A percentile compares a stretch with the other conserved stretches of the same genome.
These are phyloP conservation scores for Physaria fendleri DNA, from an alignment of 345 rosid species.

Conservation along the genomic window DNA sequence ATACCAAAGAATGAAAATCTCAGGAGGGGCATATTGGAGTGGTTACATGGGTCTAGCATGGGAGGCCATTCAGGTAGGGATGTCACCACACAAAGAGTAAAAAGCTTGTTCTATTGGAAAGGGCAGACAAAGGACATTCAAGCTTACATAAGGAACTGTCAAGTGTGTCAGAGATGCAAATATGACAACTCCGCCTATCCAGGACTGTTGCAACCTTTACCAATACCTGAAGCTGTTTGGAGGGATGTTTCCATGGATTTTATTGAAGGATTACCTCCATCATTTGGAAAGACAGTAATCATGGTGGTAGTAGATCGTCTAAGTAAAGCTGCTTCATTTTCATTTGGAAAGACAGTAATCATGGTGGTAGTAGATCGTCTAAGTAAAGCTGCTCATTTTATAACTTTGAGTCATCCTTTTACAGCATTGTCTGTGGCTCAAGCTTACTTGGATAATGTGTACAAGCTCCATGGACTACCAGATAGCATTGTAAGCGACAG, in stretches of 20 bases:
- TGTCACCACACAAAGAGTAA: too few species aligned
- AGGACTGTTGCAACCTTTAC: rapidly evolving
- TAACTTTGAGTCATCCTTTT: background rate
- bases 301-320: background rate
- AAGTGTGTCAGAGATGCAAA: background rate
- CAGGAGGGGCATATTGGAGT: too few species aligned
- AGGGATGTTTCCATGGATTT: background rate
- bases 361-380: background rate
- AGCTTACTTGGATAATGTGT: background rate
- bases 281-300: background rate
- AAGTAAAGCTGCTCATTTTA: background rate
- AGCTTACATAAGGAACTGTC: rapidly evolving
- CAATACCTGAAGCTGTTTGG: rapidly evolving
- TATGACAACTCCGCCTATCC: background rate
- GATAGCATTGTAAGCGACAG: background rate
- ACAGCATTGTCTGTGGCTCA: background rate
- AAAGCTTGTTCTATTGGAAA: background rate
- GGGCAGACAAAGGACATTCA: background rate
- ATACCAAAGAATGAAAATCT: too few species aligned
- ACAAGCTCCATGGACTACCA: background rate
- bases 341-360: rapidly evolving
- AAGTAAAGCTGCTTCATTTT: background rate
- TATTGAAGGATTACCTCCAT: background rate
- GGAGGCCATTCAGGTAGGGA: too few species aligned
- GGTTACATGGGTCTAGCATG: too few species aligned